Evolutionary conservation across 768 basidiomycete genomes (phyloP).

Genomic region (Mycena metata): DNA sequence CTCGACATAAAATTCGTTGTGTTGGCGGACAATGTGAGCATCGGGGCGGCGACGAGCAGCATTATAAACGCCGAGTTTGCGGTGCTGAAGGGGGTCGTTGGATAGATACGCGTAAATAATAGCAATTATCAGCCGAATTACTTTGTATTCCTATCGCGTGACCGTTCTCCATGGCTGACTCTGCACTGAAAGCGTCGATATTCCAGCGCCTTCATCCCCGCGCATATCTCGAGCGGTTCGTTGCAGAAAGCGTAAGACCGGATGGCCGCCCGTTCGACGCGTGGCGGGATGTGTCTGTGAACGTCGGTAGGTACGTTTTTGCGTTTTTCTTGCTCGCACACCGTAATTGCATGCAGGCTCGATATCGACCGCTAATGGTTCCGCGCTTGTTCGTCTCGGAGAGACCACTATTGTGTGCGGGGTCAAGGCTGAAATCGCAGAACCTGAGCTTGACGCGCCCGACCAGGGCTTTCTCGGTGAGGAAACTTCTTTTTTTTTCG

Average conservation of each 20-base stretch:
- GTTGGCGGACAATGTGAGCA: constrained; percentile 92
- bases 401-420: constrained; percentile 97
- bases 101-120: constrained; percentile 1
- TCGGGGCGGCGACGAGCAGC: constrained; percentile 96
- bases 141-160: background rate
- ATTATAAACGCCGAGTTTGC: constrained; percentile 98
- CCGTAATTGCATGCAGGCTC: constrained; percentile 69
- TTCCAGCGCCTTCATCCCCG: constrained; percentile 93
- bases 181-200: constrained; percentile 62
- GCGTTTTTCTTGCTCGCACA: background rate
- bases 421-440: constrained; percentile 94
- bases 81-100: constrained; percentile 74
- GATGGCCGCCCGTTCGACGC: constrained; percentile 81
- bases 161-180: constrained; percentile 25
- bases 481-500: constrained; percentile 34
- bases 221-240: constrained; percentile 88
- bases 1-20: constrained; percentile 97
- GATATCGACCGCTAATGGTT: constrained; percentile 94
- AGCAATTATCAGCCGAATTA: too few relatives aligned
- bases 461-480: constrained; percentile 87
- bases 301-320: constrained; percentile 73
- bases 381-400: constrained; percentile 90
- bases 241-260: constrained; percentile 82
- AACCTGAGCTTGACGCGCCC: constrained; percentile 85
- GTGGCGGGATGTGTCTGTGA: constrained; percentile 84